These are phyloP conservation scores for Neophaeococcomyces aloes DNA, from an alignment of 2,329 filamentous ascomycete genomes.

Conservation along the genomic window DNA sequence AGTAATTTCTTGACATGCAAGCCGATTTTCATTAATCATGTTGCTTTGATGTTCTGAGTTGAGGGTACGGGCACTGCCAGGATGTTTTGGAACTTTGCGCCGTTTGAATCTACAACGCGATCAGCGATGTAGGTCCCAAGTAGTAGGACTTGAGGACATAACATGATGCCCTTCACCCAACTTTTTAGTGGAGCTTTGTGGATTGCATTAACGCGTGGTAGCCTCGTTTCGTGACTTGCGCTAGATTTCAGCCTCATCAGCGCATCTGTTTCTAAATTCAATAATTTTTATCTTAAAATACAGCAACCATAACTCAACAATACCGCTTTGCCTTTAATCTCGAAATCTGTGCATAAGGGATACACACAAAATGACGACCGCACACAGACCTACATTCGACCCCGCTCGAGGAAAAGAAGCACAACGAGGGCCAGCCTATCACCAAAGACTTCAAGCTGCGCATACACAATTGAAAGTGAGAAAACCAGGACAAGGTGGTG, in stretches of 20 bases:
- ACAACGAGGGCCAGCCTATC: slow-evolving; percentile 83
- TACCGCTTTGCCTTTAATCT: no score
- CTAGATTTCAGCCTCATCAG: background rate
- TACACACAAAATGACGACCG: slow-evolving; percentile 24
- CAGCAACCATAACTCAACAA: no score
- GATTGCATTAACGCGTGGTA: background rate
- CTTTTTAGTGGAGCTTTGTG: background rate
- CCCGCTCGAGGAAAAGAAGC: slow-evolving; percentile 92
- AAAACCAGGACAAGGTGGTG: slow-evolving; percentile 80
- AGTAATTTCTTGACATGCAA: no score
- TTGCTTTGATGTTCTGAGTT: background rate
- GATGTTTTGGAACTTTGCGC: no score
- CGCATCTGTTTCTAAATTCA: no score
- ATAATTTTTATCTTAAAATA: no score
- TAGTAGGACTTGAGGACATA: no score
- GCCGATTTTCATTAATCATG: background rate
- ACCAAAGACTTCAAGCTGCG: slow-evolving; percentile 87
- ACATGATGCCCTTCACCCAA: no score
- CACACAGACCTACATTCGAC: slow-evolving; percentile 87
- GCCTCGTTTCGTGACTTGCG: background rate
- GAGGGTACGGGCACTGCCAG: no score
- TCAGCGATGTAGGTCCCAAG: no score
- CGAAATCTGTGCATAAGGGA: no score
- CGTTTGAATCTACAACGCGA: no score
- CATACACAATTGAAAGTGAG: slow-evolving; percentile 86